Base-by-base conservation (phyloP, 2,329 filamentous ascomycete genomes). In the Cordyceps militaris region DNA sequence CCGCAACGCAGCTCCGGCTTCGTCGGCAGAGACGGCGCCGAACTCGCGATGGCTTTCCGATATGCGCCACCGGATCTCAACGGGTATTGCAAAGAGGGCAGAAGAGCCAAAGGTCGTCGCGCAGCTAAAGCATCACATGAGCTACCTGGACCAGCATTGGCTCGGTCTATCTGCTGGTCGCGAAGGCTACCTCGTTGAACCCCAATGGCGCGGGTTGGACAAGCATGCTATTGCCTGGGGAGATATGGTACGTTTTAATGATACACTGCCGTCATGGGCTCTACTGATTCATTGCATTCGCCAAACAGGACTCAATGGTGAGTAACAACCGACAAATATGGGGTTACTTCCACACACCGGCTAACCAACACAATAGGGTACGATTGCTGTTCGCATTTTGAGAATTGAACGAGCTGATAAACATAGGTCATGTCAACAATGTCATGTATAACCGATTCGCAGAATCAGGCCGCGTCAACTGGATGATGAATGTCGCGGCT, bases 401-500 rank as follows among this genome's bases (percentile, higher is more conserved):
- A 43, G 1, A 19, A 23, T 23, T 24, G 1, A 3, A 4, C 14
- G 32, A 32, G 6, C 19, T 55, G 32, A 57, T 19, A 1, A 5
- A 0, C 16, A 2, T 34, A 71, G 69, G 67, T 8, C 91, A 96
- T 70, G 87, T 96, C 50, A 96, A 96, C 70, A 96, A 96, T 65
- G 85, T 92, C 61, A 83, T 82, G 63, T 96, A 96, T 71, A 85
- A 88, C 64, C 82, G 88, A 61, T 96, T 89, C 70, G 91, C 91
- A 36, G 92, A 97, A 70, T 86, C 87, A 6, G 86, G 85, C 4
- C 82, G 92, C 36, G 82, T 93, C 32, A 89, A 91, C 66, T 96
- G 89, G 87, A 79, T 85, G 26, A 77, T 79, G 58, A 87, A 91
- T 66, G 86, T 89, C 63, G 87, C 84, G 4, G 73, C 78, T 2